phyloP scores from a whole-genome alignment of 2,329 filamentous ascomycete genomes.

The Calonectria honghensis region DNA sequence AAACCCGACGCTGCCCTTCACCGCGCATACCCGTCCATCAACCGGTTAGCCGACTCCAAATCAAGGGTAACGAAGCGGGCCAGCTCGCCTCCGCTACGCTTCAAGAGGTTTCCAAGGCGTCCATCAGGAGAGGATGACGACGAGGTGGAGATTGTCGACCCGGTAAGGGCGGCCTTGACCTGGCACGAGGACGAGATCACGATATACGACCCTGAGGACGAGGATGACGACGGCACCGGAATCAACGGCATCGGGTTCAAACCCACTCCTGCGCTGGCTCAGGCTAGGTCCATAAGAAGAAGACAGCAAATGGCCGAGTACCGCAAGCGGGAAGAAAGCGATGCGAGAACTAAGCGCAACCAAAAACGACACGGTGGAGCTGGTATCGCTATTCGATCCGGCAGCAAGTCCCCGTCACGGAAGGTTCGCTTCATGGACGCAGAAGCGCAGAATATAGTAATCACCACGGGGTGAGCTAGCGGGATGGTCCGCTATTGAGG shows the following conservation, averaged over 20 bases:
- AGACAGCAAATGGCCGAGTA: conserved; percentile 79
- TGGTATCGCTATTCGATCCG: conserved; percentile 51
- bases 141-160: conserved; percentile 67
- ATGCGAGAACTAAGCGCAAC: conserved; percentile 74
- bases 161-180: conserved; percentile 75
- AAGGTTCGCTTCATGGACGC: conserved; percentile 65
- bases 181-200: conserved; percentile 83
- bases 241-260: conserved; percentile 82
- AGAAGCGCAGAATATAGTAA: conserved; percentile 58
- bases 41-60: conserved; percentile 62
- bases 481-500: conserved; percentile 29
- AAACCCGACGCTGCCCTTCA: conserved; percentile 51
- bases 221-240: conserved; percentile 80
- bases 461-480: conserved; percentile 56
- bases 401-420: conserved; percentile 55
- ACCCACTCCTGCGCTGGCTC: conserved; percentile 77
- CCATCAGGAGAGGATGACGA: conserved; percentile 55
- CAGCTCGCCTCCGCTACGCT: conserved; percentile 63
- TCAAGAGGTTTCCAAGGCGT: conserved; percentile 50
- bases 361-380: conserved; percentile 67
- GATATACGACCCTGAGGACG: conserved; percentile 78
- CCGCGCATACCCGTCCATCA: conserved; percentile 62
- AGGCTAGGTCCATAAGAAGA: conserved; percentile 73
- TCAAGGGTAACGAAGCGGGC: conserved; percentile 60
- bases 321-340: conserved; percentile 75